Evolutionary conservation across 768 basidiomycete genomes (phyloP).

Genomic region (Termitomyces sp.): DNA sequence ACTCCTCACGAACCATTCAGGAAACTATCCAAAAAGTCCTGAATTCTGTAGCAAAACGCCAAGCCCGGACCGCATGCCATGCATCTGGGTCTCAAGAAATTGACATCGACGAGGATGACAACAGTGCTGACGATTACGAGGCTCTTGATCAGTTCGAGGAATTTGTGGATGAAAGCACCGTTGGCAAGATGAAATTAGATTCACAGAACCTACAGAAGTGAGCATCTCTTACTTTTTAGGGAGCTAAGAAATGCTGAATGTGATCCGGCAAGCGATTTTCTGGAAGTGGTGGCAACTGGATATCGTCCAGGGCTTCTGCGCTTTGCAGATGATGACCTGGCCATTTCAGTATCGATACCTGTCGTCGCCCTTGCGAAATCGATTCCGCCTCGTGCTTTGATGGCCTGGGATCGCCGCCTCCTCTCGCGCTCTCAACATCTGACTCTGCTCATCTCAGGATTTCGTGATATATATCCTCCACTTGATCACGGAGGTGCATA

Average conservation of each 20-base stretch:
- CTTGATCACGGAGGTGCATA: conserved; percentile 43
- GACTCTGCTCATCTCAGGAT: conserved; percentile 62
- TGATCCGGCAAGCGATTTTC: conserved; percentile 47
- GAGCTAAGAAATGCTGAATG: conserved; percentile 1
- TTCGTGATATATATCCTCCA: conserved; percentile 53
- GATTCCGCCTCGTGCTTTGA: conserved; percentile 62
- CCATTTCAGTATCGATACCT: conserved; percentile 57
- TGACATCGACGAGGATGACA: conserved; percentile 33
- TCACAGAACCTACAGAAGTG: conserved; percentile 32
- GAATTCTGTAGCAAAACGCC: conserved; percentile 24
- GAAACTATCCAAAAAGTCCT: conserved; percentile 46
- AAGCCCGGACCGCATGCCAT: conserved; percentile 7
- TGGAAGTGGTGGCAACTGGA: conserved; percentile 53
- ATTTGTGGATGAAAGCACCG: conserved; percentile 6
- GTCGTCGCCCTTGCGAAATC: conserved; percentile 47
- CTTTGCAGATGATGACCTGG: conserved; percentile 49
- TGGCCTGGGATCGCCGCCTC: conserved; percentile 73
- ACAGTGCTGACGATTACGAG: conserved; percentile 33
- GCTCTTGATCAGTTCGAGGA: conserved; percentile 31
- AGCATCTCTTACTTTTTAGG: conserved; percentile 9
- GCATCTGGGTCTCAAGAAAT: conserved; percentile 19
- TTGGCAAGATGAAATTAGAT: conserved; percentile 23
- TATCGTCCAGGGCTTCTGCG: conserved; percentile 62
- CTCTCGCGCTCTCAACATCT: conserved; percentile 57
- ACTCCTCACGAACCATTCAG: conserved; percentile 40